phyloP scores from a whole-genome alignment of 2,329 filamentous ascomycete species.

The Pseudogymnoascus sp. region DNA sequence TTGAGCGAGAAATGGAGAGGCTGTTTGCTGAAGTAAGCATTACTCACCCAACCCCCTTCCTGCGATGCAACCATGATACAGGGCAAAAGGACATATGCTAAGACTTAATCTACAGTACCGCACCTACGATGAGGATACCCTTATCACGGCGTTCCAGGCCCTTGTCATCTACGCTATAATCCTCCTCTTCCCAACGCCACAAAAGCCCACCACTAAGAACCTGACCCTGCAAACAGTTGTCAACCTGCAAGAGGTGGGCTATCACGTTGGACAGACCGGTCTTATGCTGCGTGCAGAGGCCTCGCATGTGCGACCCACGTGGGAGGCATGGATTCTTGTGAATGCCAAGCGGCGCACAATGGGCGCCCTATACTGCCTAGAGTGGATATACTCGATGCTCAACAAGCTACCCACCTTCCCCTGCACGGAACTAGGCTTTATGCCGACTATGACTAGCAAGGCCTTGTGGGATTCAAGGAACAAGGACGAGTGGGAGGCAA shows the following conservation, averaged over 20 bases:
- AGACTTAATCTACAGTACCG: constrained; percentile 22
- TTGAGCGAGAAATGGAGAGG: constrained; percentile 26
- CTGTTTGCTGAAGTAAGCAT: constrained; percentile 26
- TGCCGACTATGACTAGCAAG: constrained; percentile 33
- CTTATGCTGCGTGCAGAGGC: constrained; percentile 31
- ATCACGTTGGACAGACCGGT: constrained; percentile 27
- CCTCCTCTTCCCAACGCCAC: constrained; percentile 30
- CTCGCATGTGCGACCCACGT: constrained; percentile 25
- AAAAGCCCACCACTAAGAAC: constrained; percentile 17
- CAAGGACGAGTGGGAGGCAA: constrained; percentile 27
- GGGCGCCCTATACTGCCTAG: constrained; percentile 29
- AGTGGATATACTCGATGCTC: constrained; percentile 34
- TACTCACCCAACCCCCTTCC: not conserved
- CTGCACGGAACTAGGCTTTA: constrained; percentile 31
- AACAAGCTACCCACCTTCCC: constrained; percentile 28
- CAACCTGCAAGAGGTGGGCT: constrained; percentile 26
- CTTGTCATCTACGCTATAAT: constrained; percentile 32
- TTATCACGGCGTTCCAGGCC: constrained; percentile 31
- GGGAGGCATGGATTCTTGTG: constrained; percentile 37
- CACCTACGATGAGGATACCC: constrained; percentile 26
- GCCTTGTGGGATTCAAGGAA: constrained; percentile 31
- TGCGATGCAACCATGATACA: not conserved
- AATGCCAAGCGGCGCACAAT: constrained; percentile 46
- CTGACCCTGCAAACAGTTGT: constrained; percentile 25
- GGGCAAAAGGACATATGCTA: not conserved